Evolutionary conservation across 192 early-diverging fungal genomes (phyloP), one percentile per base, ranked within the genome.

Genomic region (Coemansia pectinata): DNA sequence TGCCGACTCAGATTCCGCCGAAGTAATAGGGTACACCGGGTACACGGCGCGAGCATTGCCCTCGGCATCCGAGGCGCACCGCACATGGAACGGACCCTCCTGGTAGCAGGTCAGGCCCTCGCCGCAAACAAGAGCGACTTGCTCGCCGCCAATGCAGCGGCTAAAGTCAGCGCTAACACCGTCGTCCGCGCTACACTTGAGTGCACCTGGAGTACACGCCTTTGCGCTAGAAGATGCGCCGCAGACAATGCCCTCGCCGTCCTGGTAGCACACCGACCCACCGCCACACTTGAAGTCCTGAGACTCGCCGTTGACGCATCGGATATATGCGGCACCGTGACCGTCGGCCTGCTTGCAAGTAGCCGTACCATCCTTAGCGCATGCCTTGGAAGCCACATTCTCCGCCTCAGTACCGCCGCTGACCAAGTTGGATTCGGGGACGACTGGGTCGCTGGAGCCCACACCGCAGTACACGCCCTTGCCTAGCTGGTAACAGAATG

Each of bases 61-160:
- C 2, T 65, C 67, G 38, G 34, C 42, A 15, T 63, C 42, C 33
- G 74, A 65, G 15, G 69, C 69, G 29, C 74, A 76, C 31, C 61
- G 66, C 15, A 71, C 69, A 23, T 76, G 74, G 69, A 76, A 71
- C 29, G 42, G 69, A 12, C 72, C 66, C 19, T 73, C 72, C 52
- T 73, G 72, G 23, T 62, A 45, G 60, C 66, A 73, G 3, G 65
- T 31, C 47, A 63, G 41, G 0, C 72, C 72, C 15, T 40, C 61
- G 39, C 72, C 72, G 19, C 72, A 73, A 17, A 25, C 58, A 31
- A 47, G 44, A 5, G 72, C 42, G 11, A 68, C 72, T 29, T 53
- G 59, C 72, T 73, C 65, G 40, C 72, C 65, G 21, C 41, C 58
- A 42, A 72, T 57, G 45, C 58, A 72, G 44, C 36, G 58, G 53